A percentile compares a stretch with the other conserved stretches of the same genome.
phyloP scores from a whole-genome alignment of 192 early-diverging fungal species.

The Backusella australiensis region DNA sequence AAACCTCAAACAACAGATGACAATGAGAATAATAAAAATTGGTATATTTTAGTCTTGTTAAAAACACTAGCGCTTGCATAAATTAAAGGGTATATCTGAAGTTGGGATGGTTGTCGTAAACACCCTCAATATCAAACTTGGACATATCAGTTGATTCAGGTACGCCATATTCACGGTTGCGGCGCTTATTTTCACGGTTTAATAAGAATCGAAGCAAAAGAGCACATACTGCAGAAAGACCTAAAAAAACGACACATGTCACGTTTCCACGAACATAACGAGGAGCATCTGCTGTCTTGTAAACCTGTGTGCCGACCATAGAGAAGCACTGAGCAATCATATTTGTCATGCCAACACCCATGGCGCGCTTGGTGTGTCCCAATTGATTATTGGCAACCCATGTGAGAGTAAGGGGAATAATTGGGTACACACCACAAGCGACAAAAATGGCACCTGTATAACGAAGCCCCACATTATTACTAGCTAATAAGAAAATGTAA shows the following conservation, averaged over 20 bases:
- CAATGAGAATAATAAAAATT: neutral
- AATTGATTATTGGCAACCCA: constrained; percentile 64
- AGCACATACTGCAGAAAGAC: constrained; percentile 15
- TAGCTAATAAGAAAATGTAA: constrained; percentile 46
- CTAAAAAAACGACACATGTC: constrained; percentile 21
- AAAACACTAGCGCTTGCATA: too few relatives aligned
- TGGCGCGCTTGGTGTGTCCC: constrained; percentile 61
- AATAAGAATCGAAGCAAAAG: constrained; percentile 18
- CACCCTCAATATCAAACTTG: neutral
- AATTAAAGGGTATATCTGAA: constrained; percentile 5
- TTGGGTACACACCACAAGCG: constrained; percentile 41
- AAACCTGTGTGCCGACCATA: constrained; percentile 60
- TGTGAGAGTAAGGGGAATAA: constrained; percentile 38
- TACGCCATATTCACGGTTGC: constrained; percentile 13
- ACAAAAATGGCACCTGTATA: constrained; percentile 22
- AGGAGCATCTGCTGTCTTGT: constrained; percentile 47
- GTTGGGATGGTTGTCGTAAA: constrained; percentile 7
- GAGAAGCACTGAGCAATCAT: constrained; percentile 53
- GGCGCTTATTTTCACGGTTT: constrained; percentile 22
- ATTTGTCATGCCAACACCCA: constrained; percentile 45
- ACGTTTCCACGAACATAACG: constrained; percentile 48
- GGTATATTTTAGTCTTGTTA: neutral
- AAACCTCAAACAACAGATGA: neutral
- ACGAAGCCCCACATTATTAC: constrained; percentile 28
- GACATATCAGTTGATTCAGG: constrained; percentile 3